Evolutionary conservation across 371 early-diverging fungal species (phyloP), one percentile per base, ranked within the genome.

Genomic region (Funneliformis caledonium): DNA sequence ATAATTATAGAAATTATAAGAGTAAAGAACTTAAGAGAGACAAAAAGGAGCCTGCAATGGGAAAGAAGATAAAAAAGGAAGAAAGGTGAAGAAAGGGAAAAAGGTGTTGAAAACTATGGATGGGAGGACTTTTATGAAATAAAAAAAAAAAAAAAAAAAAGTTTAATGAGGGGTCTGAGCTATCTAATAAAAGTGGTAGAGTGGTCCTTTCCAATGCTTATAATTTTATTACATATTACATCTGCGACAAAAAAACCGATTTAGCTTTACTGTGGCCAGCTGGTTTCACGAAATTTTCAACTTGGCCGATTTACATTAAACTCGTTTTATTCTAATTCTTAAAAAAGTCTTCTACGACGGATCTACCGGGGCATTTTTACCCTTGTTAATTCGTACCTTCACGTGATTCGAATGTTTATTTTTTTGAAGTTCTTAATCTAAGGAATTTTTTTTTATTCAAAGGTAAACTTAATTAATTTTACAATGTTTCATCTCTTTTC

Each of bases 1-100:
- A 94, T 94, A 80, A 61, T 82, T 80, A 81, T 76, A 72, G 48
- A 31, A 14, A 19, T 19, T 68, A 68, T 19, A 68, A 68, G 42
- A 9, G 19, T n/a, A 68, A 68, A 43, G 68, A 68, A 68, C 68
- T 42, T 12, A 37, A 67, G 12, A 50, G 37, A 62, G 67, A 67
- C 42, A 68, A 68, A 26, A 62, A 68, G 68, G 19, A 16, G n/a
- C 68, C 64, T 42, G 43, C 4, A 52, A 52, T 43, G 42, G 68
- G 68, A 14, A 42, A 37, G 42, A 26, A 65, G 33, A 65, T 33
- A 60, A 60, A 60, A 60, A 60, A 60, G 22, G 22, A 60, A 60
- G 11, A 68, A 19, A 68, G 9, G n/a, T 19, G 19, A 68, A 65
- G n/a, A n/a, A 42, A 68, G n/a, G 33, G 12, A 31, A 43, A 42